Evolutionary conservation across 1,139 yeast species (phyloP).

Genomic region (Blastobotrys ciferrii): DNA sequence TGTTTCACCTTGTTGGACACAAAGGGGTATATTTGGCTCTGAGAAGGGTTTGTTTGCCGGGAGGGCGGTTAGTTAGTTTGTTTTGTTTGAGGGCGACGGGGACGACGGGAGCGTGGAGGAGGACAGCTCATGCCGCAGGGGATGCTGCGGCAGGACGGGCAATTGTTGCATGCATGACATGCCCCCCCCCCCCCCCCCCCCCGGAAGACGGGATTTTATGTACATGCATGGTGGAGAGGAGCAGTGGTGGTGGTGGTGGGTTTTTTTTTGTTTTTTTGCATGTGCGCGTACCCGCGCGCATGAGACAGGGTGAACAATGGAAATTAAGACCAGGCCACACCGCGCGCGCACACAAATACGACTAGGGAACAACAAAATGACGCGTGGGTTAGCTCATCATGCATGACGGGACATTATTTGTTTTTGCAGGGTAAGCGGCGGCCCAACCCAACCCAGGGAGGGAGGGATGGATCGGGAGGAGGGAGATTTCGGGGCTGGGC

Average conservation of each 20-base stretch:
- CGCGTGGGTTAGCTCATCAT: neutral
- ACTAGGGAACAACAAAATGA: neutral
- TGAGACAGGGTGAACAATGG: neutral
- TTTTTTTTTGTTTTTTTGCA: neutral
- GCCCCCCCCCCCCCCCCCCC: too few relatives aligned
- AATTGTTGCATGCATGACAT: too few relatives aligned
- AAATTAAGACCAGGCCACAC: neutral
- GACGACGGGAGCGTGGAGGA: too few relatives aligned
- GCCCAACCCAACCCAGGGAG: too few relatives aligned
- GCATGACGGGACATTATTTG: neutral
- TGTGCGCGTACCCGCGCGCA: neutral
- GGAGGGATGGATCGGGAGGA: neutral
- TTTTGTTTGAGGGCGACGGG: too few relatives aligned
- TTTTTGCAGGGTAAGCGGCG: neutral
- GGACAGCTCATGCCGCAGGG: too few relatives aligned
- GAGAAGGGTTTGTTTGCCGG: too few relatives aligned
- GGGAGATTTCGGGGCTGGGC: conserved; percentile 1
- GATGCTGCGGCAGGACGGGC: too few relatives aligned
- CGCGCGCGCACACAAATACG: neutral
- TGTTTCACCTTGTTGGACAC: neutral
- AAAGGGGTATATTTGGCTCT: too few relatives aligned
- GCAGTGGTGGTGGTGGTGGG: neutral
- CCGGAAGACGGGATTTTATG: too few relatives aligned
- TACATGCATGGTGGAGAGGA: too few relatives aligned
- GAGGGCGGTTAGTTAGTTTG: too few relatives aligned